Evolutionary conservation across 208 protist genomes (phyloP).

Genomic region (Acanthamoeba triangularis): DNA sequence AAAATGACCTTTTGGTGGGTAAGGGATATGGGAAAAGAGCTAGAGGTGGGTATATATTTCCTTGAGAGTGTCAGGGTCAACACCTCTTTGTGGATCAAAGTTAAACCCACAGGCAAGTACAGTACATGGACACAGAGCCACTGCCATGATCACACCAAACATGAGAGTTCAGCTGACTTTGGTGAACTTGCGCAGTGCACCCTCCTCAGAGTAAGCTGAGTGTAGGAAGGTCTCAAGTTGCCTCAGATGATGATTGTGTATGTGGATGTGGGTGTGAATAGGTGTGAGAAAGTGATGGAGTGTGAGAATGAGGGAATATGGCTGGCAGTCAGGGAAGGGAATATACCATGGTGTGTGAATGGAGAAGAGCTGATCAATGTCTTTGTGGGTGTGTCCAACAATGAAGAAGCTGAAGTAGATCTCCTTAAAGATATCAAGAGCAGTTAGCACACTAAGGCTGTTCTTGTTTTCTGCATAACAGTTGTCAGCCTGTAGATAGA

Average conservation of each 20-base stretch:
- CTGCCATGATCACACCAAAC: not conserved
- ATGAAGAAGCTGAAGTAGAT: not conserved
- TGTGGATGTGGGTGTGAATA: no score
- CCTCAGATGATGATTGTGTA: not conserved
- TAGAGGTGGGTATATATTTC: not conserved
- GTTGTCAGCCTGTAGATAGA: not conserved
- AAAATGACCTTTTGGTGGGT: no score
- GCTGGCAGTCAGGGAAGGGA: no score
- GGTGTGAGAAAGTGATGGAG: no score
- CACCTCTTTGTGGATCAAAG: not conserved
- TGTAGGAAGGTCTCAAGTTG: not conserved
- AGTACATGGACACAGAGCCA: not conserved
- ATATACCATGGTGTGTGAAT: not conserved
- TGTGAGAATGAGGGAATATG: no score
- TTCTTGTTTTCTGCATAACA: conserved; percentile 17
- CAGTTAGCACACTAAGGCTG: not conserved
- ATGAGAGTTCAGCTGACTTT: not conserved
- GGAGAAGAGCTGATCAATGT: conserved; percentile 4
- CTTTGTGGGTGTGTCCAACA: not conserved
- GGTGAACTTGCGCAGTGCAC: not conserved
- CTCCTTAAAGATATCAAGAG: not conserved
- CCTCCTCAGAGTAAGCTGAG: not conserved
- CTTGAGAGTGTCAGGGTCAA: not conserved
- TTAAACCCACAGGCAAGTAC: not conserved
- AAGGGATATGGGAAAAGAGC: not conserved